These are phyloP conservation scores for Salix viminalis DNA, from an alignment of 345 rosid species.

Conservation along the genomic window DNA sequence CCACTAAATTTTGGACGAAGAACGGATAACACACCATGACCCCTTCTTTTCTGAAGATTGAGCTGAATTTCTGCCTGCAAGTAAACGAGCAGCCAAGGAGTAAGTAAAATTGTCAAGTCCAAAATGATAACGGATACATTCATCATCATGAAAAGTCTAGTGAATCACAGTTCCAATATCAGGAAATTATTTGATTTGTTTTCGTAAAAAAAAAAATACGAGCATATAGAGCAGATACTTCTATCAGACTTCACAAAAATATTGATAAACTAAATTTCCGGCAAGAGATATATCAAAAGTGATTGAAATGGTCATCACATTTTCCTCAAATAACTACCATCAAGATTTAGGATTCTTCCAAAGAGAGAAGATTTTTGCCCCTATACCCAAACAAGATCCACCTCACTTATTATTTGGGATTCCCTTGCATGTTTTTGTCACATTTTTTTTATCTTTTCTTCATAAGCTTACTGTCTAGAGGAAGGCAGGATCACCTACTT, in stretches of 20 bases:
- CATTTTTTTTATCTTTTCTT: neutral
- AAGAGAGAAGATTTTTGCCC: neutral
- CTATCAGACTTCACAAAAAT: constrained; percentile 7
- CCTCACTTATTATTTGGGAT: neutral
- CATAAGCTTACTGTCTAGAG: neutral
- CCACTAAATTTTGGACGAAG: constrained; percentile 93
- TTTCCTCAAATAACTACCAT: neutral
- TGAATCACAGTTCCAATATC: neutral
- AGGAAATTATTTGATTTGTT: no score
- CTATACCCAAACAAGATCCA: neutral
- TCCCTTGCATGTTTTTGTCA: neutral
- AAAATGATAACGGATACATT: neutral
- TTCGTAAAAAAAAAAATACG: neutral
- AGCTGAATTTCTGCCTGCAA: constrained; percentile 95
- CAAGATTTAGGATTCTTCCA: neutral
- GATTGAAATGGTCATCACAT: neutral
- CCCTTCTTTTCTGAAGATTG: constrained; percentile 91
- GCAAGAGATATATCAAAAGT: neutral
- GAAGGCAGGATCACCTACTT: neutral
- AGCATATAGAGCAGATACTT: constrained; percentile 1
- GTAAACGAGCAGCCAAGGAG: constrained; percentile 17
- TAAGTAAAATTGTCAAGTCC: constrained; percentile 1
- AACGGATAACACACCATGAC: constrained; percentile 86
- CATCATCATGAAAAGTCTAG: constrained; percentile 11
- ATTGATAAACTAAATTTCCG: neutral